phyloP scores from a whole-genome alignment of 78 protist genomes.

The Trichosphaerium sp. region DNA sequence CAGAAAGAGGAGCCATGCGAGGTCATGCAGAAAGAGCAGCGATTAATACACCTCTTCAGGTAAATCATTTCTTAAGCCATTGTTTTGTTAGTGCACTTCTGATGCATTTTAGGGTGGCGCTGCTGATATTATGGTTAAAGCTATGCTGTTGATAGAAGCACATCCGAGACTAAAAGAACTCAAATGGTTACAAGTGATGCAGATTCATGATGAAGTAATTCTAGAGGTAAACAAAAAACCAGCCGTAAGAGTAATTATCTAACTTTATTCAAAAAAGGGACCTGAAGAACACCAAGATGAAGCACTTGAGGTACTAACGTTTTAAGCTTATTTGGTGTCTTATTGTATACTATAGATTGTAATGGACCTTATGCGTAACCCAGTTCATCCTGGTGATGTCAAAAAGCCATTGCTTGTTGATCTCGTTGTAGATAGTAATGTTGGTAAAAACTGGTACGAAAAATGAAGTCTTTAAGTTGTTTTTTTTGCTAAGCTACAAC shows the following conservation, averaged over 20 bases:
- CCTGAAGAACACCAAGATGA: conserved; percentile 42
- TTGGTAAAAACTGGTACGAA: conserved; percentile 61
- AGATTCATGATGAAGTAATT: conserved; percentile 75
- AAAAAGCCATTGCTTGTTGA: conserved; percentile 22
- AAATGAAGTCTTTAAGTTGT: too few relatives aligned
- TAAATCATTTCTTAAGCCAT: background rate
- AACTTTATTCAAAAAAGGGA: background rate
- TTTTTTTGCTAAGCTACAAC: too few relatives aligned
- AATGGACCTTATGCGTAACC: conserved; percentile 43
- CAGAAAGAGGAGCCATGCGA: conserved; percentile 14
- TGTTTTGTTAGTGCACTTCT: background rate
- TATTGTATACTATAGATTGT: too few relatives aligned
- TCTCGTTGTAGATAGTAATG: conserved; percentile 49
- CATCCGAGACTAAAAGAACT: conserved; percentile 17
- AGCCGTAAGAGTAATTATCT: background rate
- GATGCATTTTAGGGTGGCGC: conserved; percentile 73
- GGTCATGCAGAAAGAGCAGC: conserved; percentile 54
- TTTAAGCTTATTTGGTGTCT: too few relatives aligned
- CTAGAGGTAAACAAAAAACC: conserved; percentile 15
- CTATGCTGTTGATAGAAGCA: conserved; percentile 56
- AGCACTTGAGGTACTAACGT: too few relatives aligned
- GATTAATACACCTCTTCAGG: conserved; percentile 80
- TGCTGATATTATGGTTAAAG: conserved; percentile 68
- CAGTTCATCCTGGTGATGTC: conserved; percentile 46
- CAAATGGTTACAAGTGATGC: conserved; percentile 52